These are phyloP conservation scores for Debaryomyces subglobosus DNA, from an alignment of 1,139 yeast genomes.

Conservation along the genomic window DNA sequence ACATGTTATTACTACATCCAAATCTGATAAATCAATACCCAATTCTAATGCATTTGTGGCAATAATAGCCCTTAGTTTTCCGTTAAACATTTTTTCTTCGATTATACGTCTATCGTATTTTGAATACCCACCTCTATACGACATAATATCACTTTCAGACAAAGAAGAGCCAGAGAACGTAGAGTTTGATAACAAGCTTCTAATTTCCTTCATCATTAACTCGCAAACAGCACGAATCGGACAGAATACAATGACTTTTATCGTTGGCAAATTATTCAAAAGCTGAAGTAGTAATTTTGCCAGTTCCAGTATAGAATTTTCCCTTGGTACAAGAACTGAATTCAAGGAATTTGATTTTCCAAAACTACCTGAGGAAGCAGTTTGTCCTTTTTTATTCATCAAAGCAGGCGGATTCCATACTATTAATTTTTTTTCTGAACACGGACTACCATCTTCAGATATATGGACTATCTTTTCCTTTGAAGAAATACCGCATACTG, in stretches of 20 bases:
- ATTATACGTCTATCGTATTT: conserved; percentile 82
- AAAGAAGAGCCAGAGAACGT: conserved; percentile 36
- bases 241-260: conserved; percentile 85
- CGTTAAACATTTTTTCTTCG: conserved; percentile 87
- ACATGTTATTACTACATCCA: conserved; percentile 88
- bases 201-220: conserved; percentile 77
- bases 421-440: conserved; percentile 71
- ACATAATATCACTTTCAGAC: conserved; percentile 69
- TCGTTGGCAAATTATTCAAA: conserved; percentile 51
- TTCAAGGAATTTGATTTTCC: conserved; percentile 15
- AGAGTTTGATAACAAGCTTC: conserved; percentile 42
- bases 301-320: conserved; percentile 73
- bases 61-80: conserved; percentile 79
- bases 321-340: conserved; percentile 49
- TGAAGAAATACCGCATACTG: conserved; percentile 66
- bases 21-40: conserved; percentile 91
- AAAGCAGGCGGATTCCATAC: conserved; percentile 83
- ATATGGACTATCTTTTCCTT: conserved; percentile 53
- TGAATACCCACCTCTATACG: conserved; percentile 94
- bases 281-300: conserved; percentile 72
- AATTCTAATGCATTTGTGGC: conserved; percentile 95
- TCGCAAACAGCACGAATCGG: conserved; percentile 87
- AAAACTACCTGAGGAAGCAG: conserved; percentile 15
- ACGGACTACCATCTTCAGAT: conserved; percentile 83
- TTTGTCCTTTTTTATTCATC: conserved; percentile 59